Evolutionary conservation across 1,284 basidiomycete species (phyloP).

Genomic region (Moniliophthora roreri): DNA sequence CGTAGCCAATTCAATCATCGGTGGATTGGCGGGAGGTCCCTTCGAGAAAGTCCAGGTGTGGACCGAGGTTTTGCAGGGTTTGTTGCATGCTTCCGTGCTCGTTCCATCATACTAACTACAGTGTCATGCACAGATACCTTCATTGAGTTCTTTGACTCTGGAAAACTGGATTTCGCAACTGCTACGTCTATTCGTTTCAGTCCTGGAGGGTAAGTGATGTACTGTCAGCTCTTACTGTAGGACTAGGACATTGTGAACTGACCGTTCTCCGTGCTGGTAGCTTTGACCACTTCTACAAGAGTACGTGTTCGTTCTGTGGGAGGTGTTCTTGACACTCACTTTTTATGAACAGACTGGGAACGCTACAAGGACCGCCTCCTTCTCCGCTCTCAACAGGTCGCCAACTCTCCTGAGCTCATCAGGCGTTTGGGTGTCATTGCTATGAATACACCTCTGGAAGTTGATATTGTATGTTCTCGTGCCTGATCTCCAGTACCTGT

Average conservation of each 20-base stretch:
- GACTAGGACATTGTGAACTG: no score
- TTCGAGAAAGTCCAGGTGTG: slow-evolving; percentile 51
- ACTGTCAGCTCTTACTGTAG: neutral
- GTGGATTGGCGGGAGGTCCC: slow-evolving; percentile 46
- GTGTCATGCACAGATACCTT: slow-evolving; percentile 31
- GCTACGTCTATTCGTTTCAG: slow-evolving; percentile 52
- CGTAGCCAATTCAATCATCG: slow-evolving; percentile 53
- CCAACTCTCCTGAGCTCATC: slow-evolving; percentile 53
- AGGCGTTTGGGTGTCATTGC: slow-evolving; percentile 49
- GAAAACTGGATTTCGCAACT: slow-evolving; percentile 49
- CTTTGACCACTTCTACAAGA: slow-evolving; percentile 45
- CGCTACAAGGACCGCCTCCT: slow-evolving; percentile 49
- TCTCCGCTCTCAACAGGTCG: slow-evolving; percentile 54
- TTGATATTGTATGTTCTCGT: slow-evolving; percentile 38
- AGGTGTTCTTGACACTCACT: neutral
- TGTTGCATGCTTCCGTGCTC: neutral
- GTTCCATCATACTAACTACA: neutral
- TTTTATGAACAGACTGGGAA: slow-evolving; percentile 37
- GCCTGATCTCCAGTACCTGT: neutral
- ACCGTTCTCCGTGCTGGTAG: no score
- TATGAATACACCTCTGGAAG: slow-evolving; percentile 55
- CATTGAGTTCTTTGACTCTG: slow-evolving; percentile 47
- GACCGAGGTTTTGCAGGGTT: slow-evolving; percentile 49
- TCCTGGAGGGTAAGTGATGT: slow-evolving; percentile 36
- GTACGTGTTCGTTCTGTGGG: slow-evolving; percentile 23